Percentiles rank a stretch among this genome's conserved stretches.
Evolutionary conservation across 805 yeast species (phyloP).

Genomic region (Clavispora fructus): DNA sequence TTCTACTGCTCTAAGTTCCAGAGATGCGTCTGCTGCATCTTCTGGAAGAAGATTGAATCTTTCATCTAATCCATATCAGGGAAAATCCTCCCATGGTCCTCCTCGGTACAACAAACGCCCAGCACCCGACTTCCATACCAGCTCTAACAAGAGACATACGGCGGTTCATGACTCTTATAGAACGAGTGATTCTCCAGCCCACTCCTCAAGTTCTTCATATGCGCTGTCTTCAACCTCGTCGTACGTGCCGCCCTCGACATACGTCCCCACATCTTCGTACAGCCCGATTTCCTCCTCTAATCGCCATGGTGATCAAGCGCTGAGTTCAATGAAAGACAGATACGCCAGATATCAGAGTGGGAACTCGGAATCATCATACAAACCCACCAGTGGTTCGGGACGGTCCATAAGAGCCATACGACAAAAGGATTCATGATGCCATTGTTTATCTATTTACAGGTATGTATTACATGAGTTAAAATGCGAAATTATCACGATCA

Average conservation of each 20-base stretch:
- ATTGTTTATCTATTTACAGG: not conserved
- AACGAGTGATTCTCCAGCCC: not conserved
- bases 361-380: slow-evolving; percentile 1
- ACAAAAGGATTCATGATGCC: slow-evolving; percentile 4
- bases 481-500: slow-evolving; percentile 3
- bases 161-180: not conserved
- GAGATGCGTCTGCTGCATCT: slow-evolving; percentile 35
- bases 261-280: not conserved
- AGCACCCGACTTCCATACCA: slow-evolving; percentile 3
- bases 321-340: slow-evolving; percentile 17
- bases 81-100: slow-evolving; percentile 1
- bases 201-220: no score
- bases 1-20: slow-evolving; percentile 17
- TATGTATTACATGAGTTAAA: not conserved
- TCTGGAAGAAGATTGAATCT: slow-evolving; percentile 17
- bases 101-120: slow-evolving; percentile 9
- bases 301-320: not conserved
- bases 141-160: slow-evolving; percentile 5
- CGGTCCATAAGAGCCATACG: slow-evolving; percentile 15
- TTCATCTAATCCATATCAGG: slow-evolving; percentile 13
- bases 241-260: slow-evolving; percentile 4
- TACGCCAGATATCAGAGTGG: slow-evolving; percentile 19
- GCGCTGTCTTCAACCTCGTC: not conserved
- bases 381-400: not conserved
- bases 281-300: not conserved